phyloP scores from a whole-genome alignment of 177 flowering plant genomes.

The Vitis hybrid region DNA sequence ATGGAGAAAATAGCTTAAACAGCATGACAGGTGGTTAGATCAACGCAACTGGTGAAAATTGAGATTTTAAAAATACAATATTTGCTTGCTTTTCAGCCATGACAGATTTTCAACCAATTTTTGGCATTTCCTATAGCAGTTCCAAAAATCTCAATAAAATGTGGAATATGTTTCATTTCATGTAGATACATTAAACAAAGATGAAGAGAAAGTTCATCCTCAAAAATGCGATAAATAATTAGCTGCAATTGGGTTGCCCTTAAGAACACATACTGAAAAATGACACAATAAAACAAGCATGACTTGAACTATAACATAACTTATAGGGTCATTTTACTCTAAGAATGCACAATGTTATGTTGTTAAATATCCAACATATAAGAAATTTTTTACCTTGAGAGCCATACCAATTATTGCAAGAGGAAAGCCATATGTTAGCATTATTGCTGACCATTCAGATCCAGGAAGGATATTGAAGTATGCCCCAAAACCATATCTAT shows the following conservation, averaged over 20 bases:
- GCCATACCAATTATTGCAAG: constrained; percentile 99
- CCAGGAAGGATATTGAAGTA: constrained; percentile 95
- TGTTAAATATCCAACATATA: not conserved
- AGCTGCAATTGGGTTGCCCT: not conserved
- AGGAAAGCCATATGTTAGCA: constrained; percentile 98
- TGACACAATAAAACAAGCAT: not conserved
- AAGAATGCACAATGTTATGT: not conserved
- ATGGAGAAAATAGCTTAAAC: not conserved
- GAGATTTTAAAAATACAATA: no score
- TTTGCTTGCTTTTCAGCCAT: no score
- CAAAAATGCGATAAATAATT: not conserved
- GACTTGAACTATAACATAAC: not conserved
- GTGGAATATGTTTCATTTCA: not conserved
- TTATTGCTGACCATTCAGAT: constrained; percentile 96
- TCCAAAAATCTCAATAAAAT: no score
- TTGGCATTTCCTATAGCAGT: no score
- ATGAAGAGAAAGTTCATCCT: not conserved
- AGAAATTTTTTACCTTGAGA: constrained; percentile 63
- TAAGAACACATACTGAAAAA: not conserved
- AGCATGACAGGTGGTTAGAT: no score
- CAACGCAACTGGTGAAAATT: no score
- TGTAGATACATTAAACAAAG: not conserved
- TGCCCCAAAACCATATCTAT: constrained; percentile 98
- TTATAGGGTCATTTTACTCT: no score
- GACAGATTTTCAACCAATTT: no score